These are phyloP conservation scores for Rhodamnia rubescens DNA, from an alignment of 345 rosid genomes.

Conservation along the genomic window DNA sequence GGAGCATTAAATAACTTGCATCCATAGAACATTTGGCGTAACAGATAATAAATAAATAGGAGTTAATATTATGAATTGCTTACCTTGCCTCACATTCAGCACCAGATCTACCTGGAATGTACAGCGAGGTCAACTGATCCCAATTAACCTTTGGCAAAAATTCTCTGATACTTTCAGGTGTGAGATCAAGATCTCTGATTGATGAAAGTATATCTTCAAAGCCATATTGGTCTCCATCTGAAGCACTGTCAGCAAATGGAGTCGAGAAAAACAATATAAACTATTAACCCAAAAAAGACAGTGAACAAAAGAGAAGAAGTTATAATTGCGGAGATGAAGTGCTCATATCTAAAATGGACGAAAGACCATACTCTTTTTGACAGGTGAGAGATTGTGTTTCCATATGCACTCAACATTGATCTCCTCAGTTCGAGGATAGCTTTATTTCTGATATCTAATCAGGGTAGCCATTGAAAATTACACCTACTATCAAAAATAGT, in stretches of 20 bases:
- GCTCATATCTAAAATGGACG: neutral
- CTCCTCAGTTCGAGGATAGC: neutral
- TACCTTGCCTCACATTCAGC: conserved; percentile 90
- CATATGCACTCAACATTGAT: neutral
- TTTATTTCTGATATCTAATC: neutral
- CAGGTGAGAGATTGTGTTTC: neutral
- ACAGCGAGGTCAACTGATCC: conserved; percentile 63
- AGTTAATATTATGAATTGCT: conserved; percentile 8
- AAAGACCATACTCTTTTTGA: neutral
- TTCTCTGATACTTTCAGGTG: conserved; percentile 56
- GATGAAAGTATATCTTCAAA: conserved; percentile 39
- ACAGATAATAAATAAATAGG: no score
- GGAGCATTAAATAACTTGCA: no score
- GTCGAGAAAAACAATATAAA: neutral
- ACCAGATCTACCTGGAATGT: conserved; percentile 50
- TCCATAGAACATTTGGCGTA: no score
- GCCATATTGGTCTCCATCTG: conserved; percentile 26
- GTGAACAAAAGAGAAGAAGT: neutral
- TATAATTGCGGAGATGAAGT: neutral
- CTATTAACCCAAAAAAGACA: neutral
- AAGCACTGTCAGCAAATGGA: conserved; percentile 23
- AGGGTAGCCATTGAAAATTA: neutral
- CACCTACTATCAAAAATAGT: neutral
- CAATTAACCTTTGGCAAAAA: conserved; percentile 79
- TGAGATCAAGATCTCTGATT: conserved; percentile 57